Base-by-base conservation (phyloP, 1,139 yeast species). In the Diutina pseudorugosa region DNA sequence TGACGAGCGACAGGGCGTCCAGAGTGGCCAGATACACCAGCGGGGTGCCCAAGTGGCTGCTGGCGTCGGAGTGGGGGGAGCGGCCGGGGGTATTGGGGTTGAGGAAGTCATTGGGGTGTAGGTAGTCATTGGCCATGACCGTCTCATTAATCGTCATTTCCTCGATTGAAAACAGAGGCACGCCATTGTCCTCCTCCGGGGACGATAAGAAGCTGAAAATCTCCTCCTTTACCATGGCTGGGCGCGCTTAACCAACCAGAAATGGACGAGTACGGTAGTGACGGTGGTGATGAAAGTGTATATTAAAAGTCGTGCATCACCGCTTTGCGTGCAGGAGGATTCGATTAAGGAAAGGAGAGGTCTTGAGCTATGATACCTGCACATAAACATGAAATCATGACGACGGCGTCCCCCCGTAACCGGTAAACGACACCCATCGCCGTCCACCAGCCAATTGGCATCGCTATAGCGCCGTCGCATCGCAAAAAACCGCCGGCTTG, bases 1-100 rank as follows among this genome's bases (percentile, higher is more conserved):
- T 69, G 2, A 75, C 71, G 53, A 45, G 18, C 23, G 69, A 69
- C 55, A 72, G 70, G 14, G 42, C 51, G 19, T 48, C 51, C 51
- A 48, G 51, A 16, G 41, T 7, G 16, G 50, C 50, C 50, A 47
- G 41, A 20, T 33, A 36, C 50, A 21, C 50, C 50, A 47, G 50
- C 1, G 42, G 50, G 21, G 27, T 27, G 8, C 49, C 49, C 21
- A 45, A 18, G 16, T 45, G 49, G 30, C 40, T 27, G n/a, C 23
- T 20, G 7, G n/a, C 14, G 27, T 45, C 49, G 33, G 18, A 12
- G n/a, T 12, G 27, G 19, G 40, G 14, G 9, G 30, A 6, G 4
- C 21, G 40, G n/a, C 20, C 19, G 23, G 49, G 41, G 21, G 49
- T 45, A 18, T 45, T 25, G 9, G 49, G 49, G 21, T 45, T 45